Base-by-base conservation (phyloP, 148 eudicot species). In the Rhododendron ferrugineum region DNA sequence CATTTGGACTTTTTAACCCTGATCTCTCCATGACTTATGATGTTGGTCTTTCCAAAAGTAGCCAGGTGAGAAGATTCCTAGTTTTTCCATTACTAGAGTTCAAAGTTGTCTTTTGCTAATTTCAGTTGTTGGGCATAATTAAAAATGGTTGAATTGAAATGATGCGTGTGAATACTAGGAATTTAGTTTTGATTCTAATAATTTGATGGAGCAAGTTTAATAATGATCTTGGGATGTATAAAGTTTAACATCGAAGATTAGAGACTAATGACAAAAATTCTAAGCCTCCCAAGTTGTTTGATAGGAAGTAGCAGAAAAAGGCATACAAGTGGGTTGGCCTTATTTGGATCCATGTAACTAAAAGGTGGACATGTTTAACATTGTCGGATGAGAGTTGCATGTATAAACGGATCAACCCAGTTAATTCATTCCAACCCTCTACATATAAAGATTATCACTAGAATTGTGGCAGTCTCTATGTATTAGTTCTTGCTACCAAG, bases 1-100 rank as follows among this genome's bases (percentile, higher is more conserved):
- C 89, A 3, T 96, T 95, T 34, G 99, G 99, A 46, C 92, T 96
- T 14, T 95, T 84, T 78, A 92, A 89, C 85, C 90, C 97, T 2
- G 97, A 94, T 80, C 91, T 93, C 44, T 87, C 96, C 7, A 80
- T 88, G 92, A 85, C 91, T 14, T 96, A 96, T 64, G 95, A 96
- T 78, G 88, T 85, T 70, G 93, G 92, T 22, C 93, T 96, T 50
- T 85, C 93, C 47, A 91, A 89, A 87, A 84, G 86, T 73, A 86
- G 79, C 78, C 92, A 90, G 93, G 95, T 93, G 30, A 86, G 70
- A 74, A 11, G 16, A 0, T 42, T 34, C n/a, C 37, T 15, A 36
- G 46, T 15, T 74, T 73, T 74, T 18, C n/a, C 37, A 32, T 14
- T 70, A 5, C 37, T 0, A 74, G 46, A 74, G 11, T 74, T 18